A percentile compares a stretch with the other conserved stretches of the same genome.
Evolutionary conservation across 306 rosid species (phyloP).

Genomic region (Pterocarpus macrocarpus): DNA sequence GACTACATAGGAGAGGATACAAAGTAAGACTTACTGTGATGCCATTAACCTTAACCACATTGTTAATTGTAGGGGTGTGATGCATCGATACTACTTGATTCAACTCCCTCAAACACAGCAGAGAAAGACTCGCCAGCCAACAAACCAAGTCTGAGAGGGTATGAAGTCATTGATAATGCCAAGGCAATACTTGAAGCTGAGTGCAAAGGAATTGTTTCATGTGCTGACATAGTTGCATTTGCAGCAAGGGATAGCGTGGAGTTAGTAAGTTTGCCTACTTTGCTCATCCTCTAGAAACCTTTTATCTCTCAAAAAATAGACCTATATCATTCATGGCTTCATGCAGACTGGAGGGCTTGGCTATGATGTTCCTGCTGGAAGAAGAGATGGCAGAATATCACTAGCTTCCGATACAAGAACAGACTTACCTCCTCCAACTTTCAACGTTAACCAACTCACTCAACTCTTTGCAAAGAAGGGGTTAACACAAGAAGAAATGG

Average conservation of each 20-base stretch:
- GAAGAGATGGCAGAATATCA: slow-evolving; percentile 82
- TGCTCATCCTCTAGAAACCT: slow-evolving; percentile 24
- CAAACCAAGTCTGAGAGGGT: slow-evolving; percentile 77
- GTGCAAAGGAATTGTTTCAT: slow-evolving; percentile 71
- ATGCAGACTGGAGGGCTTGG: slow-evolving; percentile 70
- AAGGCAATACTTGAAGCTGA: slow-evolving; percentile 72
- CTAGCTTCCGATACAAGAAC: slow-evolving; percentile 63
- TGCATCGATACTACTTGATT: slow-evolving; percentile 76
- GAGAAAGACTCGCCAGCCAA: slow-evolving; percentile 79
- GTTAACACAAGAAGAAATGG: slow-evolving; percentile 82
- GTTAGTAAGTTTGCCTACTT: slow-evolving; percentile 56
- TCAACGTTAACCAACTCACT: slow-evolving; percentile 69
- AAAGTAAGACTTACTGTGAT: neutral
- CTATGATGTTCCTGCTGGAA: slow-evolving; percentile 82
- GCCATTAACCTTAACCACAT: neutral
- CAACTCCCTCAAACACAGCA: slow-evolving; percentile 70
- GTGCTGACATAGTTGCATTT: slow-evolving; percentile 79
- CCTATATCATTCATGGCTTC: slow-evolving; percentile 10
- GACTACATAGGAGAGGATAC: neutral
- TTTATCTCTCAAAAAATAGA: slow-evolving; percentile 11
- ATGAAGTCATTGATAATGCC: slow-evolving; percentile 74
- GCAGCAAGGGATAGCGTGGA: slow-evolving; percentile 83
- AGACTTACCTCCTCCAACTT: slow-evolving; percentile 68
- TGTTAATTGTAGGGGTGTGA: slow-evolving; percentile 72
- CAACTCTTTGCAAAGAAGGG: slow-evolving; percentile 67